A percentile compares a stretch with the other conserved stretches of the same genome.
Evolutionary conservation across 176 grass and related monocot species (phyloP).

Genomic region (Lolium perenne): DNA sequence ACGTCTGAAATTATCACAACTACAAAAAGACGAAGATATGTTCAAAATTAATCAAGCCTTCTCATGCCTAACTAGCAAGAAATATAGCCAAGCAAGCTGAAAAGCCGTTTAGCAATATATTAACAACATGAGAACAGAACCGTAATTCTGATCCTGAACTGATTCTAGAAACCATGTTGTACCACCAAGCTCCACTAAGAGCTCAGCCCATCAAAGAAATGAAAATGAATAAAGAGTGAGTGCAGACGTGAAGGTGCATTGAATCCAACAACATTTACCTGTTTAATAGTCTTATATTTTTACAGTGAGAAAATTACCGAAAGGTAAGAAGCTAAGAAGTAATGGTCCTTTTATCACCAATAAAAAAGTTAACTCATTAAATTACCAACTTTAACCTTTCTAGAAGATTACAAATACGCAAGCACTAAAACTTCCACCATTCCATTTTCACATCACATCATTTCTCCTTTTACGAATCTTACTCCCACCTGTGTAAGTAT

Average conservation of each 20-base stretch:
- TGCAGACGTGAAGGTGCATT: not conserved
- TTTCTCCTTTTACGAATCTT: not conserved
- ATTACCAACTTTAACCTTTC: not conserved
- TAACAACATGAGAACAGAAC: not conserved
- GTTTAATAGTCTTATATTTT: conserved; percentile 1
- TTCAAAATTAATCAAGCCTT: conserved; percentile 26
- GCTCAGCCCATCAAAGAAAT: not conserved
- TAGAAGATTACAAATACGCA: conserved; percentile 31
- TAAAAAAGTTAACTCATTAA: conserved; percentile 12
- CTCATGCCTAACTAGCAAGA: not conserved
- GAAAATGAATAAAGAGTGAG: not conserved
- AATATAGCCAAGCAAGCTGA: not conserved
- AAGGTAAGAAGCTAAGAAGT: conserved; percentile 18
- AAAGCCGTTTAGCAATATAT: conserved; percentile 10
- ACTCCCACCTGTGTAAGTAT: not conserved
- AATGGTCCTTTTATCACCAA: conserved; percentile 5
- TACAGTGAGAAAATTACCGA: not conserved
- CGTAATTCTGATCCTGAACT: conserved; percentile 1
- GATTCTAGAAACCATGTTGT: conserved; percentile 12
- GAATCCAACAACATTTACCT: not conserved
- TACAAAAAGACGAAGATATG: not conserved
- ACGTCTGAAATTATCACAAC: not conserved
- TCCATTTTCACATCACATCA: not conserved
- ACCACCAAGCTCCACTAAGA: not conserved
- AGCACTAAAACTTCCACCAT: not conserved